Evolutionary conservation across 495 filamentous ascomycete genomes (phyloP), one percentile per base, ranked within the genome.

Genomic region (Aspergillus diversus): DNA sequence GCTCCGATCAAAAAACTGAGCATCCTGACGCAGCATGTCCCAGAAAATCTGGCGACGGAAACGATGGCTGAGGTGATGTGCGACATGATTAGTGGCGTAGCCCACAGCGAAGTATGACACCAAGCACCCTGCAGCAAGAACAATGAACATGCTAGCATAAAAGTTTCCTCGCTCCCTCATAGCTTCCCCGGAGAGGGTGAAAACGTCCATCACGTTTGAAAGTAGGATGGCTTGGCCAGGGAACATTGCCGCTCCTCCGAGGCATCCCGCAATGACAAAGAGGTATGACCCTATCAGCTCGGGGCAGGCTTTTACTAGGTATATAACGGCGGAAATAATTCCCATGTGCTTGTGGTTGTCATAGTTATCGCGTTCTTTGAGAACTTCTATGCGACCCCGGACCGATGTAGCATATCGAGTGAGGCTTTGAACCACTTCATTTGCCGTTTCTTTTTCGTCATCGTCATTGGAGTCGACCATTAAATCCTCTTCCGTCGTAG

Each of bases 71-170:
- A 63, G 88, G 66, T 87, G 83, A 27, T 72, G 50, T 17, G 70
- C 82, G 59, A 83, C 73, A 15, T 72, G 72, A 5, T 81, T 86
- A 9, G 83, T 81, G 15, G 80, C 75, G 70, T 77, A 89, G 0
- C 83, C 84, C 12, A 89, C 65, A 0, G 77, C 65, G 57, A 82
- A 81, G 62, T 87, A 88, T 46, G 79, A 72, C 16, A 83, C 60
- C 0, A 78, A 76, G n/a, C 78, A 75, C 33, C 77, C 81, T 16
- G 80, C 63, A 21, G 80, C 83, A 1, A 88, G 72, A 15, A 81
- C 74, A 21, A 89, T 81, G 63, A 88, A 89, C 83, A 89, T 89
- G 21, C 88, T 63, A 32, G 85, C 82, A 79, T 84, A 86, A 60
- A 89, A 88, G 52, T 78, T 80, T 6, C 67, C 81, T 5, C 73